Conservation (phyloP, 108 stramenopile genomes). For the Nitzschia sp. region DNA sequence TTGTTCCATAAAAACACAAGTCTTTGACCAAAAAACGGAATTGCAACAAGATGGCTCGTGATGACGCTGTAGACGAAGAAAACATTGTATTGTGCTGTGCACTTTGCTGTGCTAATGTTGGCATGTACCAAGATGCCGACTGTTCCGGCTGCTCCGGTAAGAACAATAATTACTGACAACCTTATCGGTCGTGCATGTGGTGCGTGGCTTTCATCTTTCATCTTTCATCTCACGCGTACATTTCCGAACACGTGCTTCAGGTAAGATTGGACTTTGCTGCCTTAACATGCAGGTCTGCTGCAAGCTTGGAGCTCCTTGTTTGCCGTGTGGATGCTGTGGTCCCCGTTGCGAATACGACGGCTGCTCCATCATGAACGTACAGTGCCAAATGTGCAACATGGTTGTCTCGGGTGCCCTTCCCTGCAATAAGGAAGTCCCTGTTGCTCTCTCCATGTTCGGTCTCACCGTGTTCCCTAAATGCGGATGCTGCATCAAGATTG, state of each 20-base stretch:
- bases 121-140: slow-evolving; percentile 27
- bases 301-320: slow-evolving; percentile 11
- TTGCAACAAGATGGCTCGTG: slow-evolving; percentile 4
- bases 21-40: not conserved
- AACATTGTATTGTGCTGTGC: slow-evolving; percentile 73
- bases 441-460: slow-evolving; percentile 50
- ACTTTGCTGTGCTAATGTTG: slow-evolving; percentile 55
- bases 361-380: slow-evolving; percentile 51
- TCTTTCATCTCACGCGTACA: too few relatives aligned
- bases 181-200: too few relatives aligned
- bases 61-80: slow-evolving; percentile 79
- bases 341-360: slow-evolving; percentile 37
- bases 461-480: slow-evolving; percentile 58
- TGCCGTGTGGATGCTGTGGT: slow-evolving; percentile 24
- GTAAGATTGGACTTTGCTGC: slow-evolving; percentile 47
- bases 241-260: too few relatives aligned
- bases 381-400: slow-evolving; percentile 60
- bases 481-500: slow-evolving; percentile 51
- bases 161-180: too few relatives aligned
- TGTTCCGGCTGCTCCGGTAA: slow-evolving; percentile 61
- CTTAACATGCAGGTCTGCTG: slow-evolving; percentile 18
- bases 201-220: too few relatives aligned
- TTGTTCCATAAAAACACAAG: too few relatives aligned
- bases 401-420: slow-evolving; percentile 64
- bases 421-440: slow-evolving; percentile 80